A percentile compares a stretch with the other conserved stretches of the same genome.
Evolutionary conservation across 1,284 basidiomycete genomes (phyloP).

Genomic region (Ceratobasidium papillatum): DNA sequence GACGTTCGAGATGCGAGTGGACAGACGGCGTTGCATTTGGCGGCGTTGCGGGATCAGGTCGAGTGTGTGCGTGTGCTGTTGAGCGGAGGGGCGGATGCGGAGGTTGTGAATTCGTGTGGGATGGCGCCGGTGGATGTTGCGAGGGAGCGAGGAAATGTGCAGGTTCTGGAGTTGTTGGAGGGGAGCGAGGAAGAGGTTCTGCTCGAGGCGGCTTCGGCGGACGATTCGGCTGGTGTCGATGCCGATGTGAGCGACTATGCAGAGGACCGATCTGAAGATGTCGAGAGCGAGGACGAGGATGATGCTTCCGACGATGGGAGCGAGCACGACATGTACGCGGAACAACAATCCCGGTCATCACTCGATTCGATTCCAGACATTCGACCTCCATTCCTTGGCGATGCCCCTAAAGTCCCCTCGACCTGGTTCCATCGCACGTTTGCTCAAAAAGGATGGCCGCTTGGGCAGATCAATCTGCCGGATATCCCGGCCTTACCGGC

Average conservation of each 20-base stretch:
- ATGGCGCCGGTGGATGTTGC: constrained; percentile 83
- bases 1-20: constrained; percentile 91
- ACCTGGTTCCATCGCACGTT: constrained; percentile 78
- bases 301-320: constrained; percentile 42
- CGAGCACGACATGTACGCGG: constrained; percentile 35
- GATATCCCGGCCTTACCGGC: constrained; percentile 67
- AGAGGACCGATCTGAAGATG: constrained; percentile 57
- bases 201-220: not conserved
- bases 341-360: constrained; percentile 26
- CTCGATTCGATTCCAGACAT: constrained; percentile 38
- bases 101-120: constrained; percentile 79
- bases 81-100: constrained; percentile 79
- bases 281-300: constrained; percentile 55
- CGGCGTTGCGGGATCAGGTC: constrained; percentile 72
- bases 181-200: constrained; percentile 50
- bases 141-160: constrained; percentile 61
- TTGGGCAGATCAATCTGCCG: constrained; percentile 57
- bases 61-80: constrained; percentile 76
- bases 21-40: constrained; percentile 89
- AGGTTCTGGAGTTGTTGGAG: constrained; percentile 54
- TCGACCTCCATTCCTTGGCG: constrained; percentile 28
- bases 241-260: constrained; percentile 66
- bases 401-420: constrained; percentile 61
- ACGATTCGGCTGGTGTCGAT: constrained; percentile 51
- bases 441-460: constrained; percentile 66